A percentile compares a stretch with the other conserved stretches of the same genome.
These are phyloP conservation scores for Antitrichia curtipendula DNA, from an alignment of 225 moss, liverwort and hornwort genomes.

Conservation along the genomic window DNA sequence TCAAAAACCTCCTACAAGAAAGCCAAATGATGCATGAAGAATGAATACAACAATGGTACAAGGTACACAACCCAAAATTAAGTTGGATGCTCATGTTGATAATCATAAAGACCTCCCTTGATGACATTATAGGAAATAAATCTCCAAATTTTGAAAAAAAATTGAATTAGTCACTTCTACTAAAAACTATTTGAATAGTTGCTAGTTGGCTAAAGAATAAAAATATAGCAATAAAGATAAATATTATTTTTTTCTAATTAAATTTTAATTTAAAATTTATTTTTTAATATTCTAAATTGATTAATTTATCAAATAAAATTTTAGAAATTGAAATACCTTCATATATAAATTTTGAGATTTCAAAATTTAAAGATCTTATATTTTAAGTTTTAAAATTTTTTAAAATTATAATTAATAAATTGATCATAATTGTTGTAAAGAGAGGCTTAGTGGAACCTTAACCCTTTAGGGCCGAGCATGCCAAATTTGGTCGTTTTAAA, in stretches of 20 bases:
- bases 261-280: neutral
- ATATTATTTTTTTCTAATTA: too few relatives aligned
- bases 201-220: neutral
- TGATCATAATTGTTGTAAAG: neutral
- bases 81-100: fast-evolving
- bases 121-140: neutral
- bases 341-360: neutral
- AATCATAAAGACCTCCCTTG: neutral
- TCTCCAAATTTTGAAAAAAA: neutral
- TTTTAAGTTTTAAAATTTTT: fast-evolving
- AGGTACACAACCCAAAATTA: neutral
- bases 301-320: neutral
- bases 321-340: neutral
- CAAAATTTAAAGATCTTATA: neutral
- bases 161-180: fast-evolving
- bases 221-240: neutral
- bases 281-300: neutral
- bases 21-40: neutral
- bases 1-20: fast-evolving
- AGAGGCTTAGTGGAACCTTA: fast-evolving
- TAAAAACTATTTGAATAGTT: neutral
- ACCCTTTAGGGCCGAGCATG: too few relatives aligned
- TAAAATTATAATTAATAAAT: neutral
- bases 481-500: too few relatives aligned
- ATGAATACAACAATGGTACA: fast-evolving